Evolutionary conservation across 495 filamentous ascomycete species (phyloP).

Genomic region (Neurospora sp.): DNA sequence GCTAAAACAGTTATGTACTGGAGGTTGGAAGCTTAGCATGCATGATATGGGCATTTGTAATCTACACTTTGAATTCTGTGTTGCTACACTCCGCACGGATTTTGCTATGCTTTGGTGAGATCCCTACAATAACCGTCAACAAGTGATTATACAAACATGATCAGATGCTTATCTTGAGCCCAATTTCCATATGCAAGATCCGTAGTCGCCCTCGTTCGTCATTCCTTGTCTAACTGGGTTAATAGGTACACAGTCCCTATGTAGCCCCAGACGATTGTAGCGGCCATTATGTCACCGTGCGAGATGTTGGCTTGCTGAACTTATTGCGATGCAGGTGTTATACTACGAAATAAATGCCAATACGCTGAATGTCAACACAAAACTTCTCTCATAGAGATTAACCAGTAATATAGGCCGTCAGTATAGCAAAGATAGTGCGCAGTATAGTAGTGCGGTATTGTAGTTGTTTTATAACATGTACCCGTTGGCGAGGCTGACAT

Average conservation of each 20-base stretch:
- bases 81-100: not conserved
- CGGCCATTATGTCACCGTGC: not conserved
- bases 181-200: not conserved
- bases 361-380: not conserved
- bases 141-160: not conserved
- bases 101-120: not conserved
- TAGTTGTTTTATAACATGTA: not conserved
- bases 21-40: not conserved
- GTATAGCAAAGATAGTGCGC: not conserved
- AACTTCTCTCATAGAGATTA: not conserved
- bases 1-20: not conserved
- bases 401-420: not conserved
- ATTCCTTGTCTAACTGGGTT: not conserved
- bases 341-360: not conserved
- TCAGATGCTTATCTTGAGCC: not conserved
- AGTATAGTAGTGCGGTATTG: not conserved
- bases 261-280: not conserved
- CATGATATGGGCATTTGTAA: not conserved
- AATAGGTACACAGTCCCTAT: not conserved
- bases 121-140: not conserved
- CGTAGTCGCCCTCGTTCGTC: not conserved
- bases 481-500: too few relatives aligned
- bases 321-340: not conserved
- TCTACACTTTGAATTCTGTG: not conserved
- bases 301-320: not conserved